phyloP scores from a whole-genome alignment of 2,329 filamentous ascomycete genomes.

The Tolypocladium cylindrosporum region DNA sequence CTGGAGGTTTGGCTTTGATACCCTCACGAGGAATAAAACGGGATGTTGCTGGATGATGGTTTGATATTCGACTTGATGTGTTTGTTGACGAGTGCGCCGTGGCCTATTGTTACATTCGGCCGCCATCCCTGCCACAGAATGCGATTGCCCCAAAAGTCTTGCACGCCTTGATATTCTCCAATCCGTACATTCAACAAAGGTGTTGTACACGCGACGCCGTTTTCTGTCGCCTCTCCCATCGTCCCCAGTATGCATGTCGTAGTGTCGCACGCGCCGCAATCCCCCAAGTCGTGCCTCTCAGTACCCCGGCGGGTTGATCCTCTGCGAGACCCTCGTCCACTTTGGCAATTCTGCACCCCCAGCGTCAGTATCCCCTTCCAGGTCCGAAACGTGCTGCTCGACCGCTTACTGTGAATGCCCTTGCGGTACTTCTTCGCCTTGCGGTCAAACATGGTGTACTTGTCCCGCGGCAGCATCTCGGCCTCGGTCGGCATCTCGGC shows the following conservation, averaged over 20 bases:
- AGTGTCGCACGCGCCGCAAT: background rate
- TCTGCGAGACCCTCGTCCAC: constrained; percentile 92
- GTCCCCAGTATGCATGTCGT: background rate
- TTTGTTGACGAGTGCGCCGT: background rate
- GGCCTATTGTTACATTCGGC: constrained; percentile 13
- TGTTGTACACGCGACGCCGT: constrained; percentile 18
- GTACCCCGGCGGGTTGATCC: constrained; percentile 90
- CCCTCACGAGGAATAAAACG: constrained; percentile 8
- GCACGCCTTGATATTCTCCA: constrained; percentile 1
- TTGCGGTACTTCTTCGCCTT: constrained; percentile 95
- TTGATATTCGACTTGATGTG: constrained; percentile 2
- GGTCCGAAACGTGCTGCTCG: background rate
- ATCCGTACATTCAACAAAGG: constrained; percentile 10
- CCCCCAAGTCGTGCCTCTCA: constrained; percentile 30
- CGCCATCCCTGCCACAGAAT: background rate
- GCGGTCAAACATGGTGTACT: constrained; percentile 95
- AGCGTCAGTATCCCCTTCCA: constrained; percentile 8
- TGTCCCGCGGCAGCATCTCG: constrained; percentile 93
- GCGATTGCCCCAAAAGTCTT: background rate
- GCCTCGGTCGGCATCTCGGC: constrained; percentile 89
- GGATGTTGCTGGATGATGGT: background rate
- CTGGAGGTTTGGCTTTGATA: constrained; percentile 12
- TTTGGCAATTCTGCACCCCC: constrained; percentile 59
- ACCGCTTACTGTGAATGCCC: constrained; percentile 82
- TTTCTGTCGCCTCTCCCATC: background rate